Percentiles rank a stretch among this genome's conserved stretches.
Conservation (phyloP, 2,329 filamentous ascomycete genomes). For the Teratosphaeria nubilosa region DNA sequence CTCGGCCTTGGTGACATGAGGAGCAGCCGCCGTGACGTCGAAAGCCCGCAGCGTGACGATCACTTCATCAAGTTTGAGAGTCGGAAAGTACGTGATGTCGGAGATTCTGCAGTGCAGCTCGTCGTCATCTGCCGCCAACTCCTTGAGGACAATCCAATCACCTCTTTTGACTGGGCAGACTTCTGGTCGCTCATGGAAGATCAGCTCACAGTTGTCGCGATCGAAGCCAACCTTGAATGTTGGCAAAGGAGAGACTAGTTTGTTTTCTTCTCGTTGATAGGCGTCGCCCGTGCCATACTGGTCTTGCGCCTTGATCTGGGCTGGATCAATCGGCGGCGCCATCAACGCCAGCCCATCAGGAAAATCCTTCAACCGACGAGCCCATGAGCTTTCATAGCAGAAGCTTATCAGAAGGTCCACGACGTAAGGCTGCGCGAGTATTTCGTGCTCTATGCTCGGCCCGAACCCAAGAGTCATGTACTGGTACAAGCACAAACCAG, state of each 20-base stretch:
- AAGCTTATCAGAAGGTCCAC: conserved; percentile 79
- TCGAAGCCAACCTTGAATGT: conserved; percentile 25
- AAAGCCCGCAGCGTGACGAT: conserved; percentile 1
- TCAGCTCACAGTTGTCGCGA: conserved; percentile 30
- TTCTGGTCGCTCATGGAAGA: conserved; percentile 23
- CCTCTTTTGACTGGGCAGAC: conserved; percentile 33
- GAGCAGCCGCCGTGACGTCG: neutral
- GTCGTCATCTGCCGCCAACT: conserved; percentile 1
- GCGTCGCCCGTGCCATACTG: neutral
- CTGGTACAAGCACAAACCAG: conserved; percentile 70
- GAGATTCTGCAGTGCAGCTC: conserved; percentile 41
- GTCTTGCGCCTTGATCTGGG: neutral
- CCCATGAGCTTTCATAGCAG: conserved; percentile 53
- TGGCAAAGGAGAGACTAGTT: neutral
- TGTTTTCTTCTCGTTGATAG: neutral
- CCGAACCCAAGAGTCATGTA: conserved; percentile 82
- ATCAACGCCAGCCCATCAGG: conserved; percentile 47
- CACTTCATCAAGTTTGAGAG: conserved; percentile 27
- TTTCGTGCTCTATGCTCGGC: conserved; percentile 75
- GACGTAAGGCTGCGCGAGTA: conserved; percentile 66
- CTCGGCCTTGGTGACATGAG: neutral
- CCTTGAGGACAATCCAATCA: conserved; percentile 42
- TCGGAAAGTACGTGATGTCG: conserved; percentile 36
- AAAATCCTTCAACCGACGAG: conserved; percentile 40
- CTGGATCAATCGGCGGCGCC: conserved; percentile 34